Conservation (phyloP, 148 eudicot species). For the Vaccinium corymbosum region DNA sequence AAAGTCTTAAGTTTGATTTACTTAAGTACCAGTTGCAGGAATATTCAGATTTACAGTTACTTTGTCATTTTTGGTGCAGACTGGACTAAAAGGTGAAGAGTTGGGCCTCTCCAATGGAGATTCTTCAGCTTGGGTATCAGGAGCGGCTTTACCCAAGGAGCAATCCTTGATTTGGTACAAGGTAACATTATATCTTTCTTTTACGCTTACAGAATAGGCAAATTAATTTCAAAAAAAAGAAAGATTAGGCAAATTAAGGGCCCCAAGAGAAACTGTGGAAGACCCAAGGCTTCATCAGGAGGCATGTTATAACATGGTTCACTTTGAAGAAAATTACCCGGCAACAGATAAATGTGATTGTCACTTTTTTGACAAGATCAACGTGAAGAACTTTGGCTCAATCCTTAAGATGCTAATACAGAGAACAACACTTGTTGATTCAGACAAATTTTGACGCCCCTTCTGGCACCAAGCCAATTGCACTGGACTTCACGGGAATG, state of each 20-base stretch:
- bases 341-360: background rate
- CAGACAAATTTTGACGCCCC: slow-evolving; percentile 82
- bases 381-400: background rate
- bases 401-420: slow-evolving; percentile 7
- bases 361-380: background rate
- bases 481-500: slow-evolving; percentile 80
- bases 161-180: slow-evolving; percentile 58
- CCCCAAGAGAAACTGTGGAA: background rate
- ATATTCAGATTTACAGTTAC: background rate
- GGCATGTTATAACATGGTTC: background rate
- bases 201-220: background rate
- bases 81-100: slow-evolving; percentile 54
- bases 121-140: slow-evolving; percentile 43
- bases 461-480: slow-evolving; percentile 60
- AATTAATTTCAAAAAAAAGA: no score
- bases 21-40: background rate
- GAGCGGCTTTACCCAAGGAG: slow-evolving; percentile 38
- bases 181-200: slow-evolving; percentile 28
- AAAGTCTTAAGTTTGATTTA: background rate
- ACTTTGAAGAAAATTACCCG: background rate
- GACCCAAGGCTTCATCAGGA: background rate
- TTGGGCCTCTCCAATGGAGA: slow-evolving; percentile 39
- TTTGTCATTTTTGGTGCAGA: slow-evolving; percentile 21
- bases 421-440: slow-evolving; percentile 11
- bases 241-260: background rate